Conservation (phyloP, 768 basidiomycete species). For the Auriscalpium orientale region DNA sequence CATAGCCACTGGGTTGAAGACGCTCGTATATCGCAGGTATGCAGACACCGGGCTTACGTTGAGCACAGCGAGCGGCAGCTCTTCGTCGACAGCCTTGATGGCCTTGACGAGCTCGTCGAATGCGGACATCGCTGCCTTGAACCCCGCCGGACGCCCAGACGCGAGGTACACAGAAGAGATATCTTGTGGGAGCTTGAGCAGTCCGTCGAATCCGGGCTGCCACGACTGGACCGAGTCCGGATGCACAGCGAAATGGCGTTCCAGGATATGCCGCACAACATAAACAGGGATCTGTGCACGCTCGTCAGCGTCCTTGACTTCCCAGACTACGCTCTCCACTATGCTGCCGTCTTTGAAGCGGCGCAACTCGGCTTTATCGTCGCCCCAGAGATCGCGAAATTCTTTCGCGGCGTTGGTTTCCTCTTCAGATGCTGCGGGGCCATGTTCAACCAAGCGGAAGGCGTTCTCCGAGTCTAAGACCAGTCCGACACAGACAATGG, state of each 20-base stretch:
- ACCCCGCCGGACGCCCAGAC: slow-evolving; percentile 40
- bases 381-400: slow-evolving; percentile 86
- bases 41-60: slow-evolving; percentile 71
- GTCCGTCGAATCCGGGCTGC: slow-evolving; percentile 49
- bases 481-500: slow-evolving; percentile 63
- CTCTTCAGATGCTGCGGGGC: slow-evolving; percentile 66
- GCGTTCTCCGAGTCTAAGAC: slow-evolving; percentile 66
- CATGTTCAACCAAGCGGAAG: slow-evolving; percentile 85
- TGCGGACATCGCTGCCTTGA: slow-evolving; percentile 66
- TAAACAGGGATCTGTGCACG: slow-evolving; percentile 67
- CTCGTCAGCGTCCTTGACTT: slow-evolving; percentile 73
- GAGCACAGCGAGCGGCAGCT: slow-evolving; percentile 70
- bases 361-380: slow-evolving; percentile 77
- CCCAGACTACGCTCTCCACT: slow-evolving; percentile 94
- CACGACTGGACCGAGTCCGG: slow-evolving; percentile 46
- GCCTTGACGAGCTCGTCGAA: slow-evolving; percentile 73
- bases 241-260: slow-evolving; percentile 65
- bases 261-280: slow-evolving; percentile 69
- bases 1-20: slow-evolving; percentile 74
- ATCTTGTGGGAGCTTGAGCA: slow-evolving; percentile 51
- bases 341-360: slow-evolving; percentile 96
- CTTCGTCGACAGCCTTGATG: slow-evolving; percentile 65
- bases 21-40: slow-evolving; percentile 73
- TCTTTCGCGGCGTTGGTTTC: slow-evolving; percentile 40
- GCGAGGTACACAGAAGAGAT: slow-evolving; percentile 35